Evolutionary conservation across 352 stramenopile genomes (phyloP), one percentile per base, ranked within the genome.

Genomic region (Globisporangium orthogonon): DNA sequence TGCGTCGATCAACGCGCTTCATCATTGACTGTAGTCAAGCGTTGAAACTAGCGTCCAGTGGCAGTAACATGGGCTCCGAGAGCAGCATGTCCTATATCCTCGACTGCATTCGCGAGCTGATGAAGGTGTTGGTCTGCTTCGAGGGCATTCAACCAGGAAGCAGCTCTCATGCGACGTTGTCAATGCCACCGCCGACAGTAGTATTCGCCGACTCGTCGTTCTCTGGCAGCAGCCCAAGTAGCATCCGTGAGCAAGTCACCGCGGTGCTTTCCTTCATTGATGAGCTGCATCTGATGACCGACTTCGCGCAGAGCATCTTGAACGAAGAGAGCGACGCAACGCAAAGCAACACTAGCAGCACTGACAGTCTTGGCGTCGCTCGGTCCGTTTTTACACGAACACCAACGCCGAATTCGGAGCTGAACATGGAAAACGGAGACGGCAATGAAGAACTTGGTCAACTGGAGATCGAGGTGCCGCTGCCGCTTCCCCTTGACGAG

Each of bases 221-320:
- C n/a, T n/a, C n/a, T n/a, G n/a, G n/a, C n/a, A n/a, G n/a, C 23
- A 33, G 15, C 35, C 23, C 33, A 14, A 23, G 11, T 18, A 28
- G 14, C 17, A 50, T 82, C n/a, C 62, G 69, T 14, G 58, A 60
- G 49, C 76, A 74, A 45, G 70, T 78, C 9, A 33, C 57, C 13
- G 58, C 66, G 0, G 65, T 87, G 3, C 50, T 83, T 11, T 48
- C 61, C n/a, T 87, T 89, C 52, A 59, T 83, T 6, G 75, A 87
- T 13, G 78, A 89, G 54, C 61, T 89, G 2, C 68, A 70, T 14
- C 50, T 78, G 13, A 74, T 89, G 58, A 61, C 74, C 0, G 67
- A 83, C 31, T 87, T 86, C 54, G 78, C 78, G 7, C 74, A 86
- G 52, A 81, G 58, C 5, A 80, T 86, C 46, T 51, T 89, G 7